phyloP scores from a whole-genome alignment of 2,329 filamentous ascomycete species.

The Colletotrichum sp. region DNA sequence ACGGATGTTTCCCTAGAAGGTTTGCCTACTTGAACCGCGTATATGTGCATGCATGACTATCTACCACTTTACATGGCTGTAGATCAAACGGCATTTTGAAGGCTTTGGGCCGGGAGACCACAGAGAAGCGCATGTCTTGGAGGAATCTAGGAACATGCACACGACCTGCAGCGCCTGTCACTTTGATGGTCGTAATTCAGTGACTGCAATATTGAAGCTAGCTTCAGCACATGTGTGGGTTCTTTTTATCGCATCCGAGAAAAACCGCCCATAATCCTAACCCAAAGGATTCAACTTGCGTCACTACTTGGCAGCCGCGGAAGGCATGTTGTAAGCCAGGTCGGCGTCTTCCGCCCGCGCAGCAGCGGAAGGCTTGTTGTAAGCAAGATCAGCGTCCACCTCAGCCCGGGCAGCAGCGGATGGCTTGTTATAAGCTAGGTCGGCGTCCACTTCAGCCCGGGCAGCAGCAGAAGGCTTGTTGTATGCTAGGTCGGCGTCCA shows the following conservation, averaged over 20 bases:
- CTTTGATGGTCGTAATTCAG: background rate
- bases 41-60: background rate
- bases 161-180: background rate
- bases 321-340: background rate
- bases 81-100: background rate
- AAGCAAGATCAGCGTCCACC: background rate
- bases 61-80: background rate
- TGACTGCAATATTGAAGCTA: background rate
- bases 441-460: background rate
- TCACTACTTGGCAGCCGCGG: background rate
- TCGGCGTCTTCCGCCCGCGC: background rate
- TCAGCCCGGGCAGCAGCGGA: background rate
- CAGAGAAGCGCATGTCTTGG: background rate
- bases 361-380: background rate
- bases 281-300: background rate
- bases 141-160: background rate
- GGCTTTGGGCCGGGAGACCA: background rate
- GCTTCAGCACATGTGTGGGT: background rate
- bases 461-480: background rate
- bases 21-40: background rate
- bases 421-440: background rate
- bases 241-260: fast-evolving
- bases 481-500: background rate
- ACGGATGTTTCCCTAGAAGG: background rate
- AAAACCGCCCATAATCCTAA: background rate